These are phyloP conservation scores for Ophiosphaerella korrae DNA, from an alignment of 2,329 filamentous ascomycete genomes.

Conservation along the genomic window DNA sequence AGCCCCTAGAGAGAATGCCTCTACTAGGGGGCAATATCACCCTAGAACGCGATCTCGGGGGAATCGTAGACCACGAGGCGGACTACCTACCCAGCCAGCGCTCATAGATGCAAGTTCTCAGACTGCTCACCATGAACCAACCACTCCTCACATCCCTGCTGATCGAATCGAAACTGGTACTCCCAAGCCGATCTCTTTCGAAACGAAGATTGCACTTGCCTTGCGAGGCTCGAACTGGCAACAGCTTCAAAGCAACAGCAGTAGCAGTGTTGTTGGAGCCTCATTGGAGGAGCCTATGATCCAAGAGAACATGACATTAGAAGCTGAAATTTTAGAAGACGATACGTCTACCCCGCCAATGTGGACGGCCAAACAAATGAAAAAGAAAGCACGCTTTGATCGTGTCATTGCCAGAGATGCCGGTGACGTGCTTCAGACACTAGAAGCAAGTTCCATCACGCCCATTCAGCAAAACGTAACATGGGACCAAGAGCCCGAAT, in stretches of 20 bases:
- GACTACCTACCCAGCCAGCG: not conserved
- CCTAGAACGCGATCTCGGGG: not conserved
- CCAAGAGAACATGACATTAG: not conserved
- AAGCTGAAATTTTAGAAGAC: not conserved
- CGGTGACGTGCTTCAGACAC: slow-evolving; percentile 21
- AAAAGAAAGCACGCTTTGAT: slow-evolving; percentile 19
- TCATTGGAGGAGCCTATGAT: not conserved
- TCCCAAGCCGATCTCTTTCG: slow-evolving; percentile 14
- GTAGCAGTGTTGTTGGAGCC: not conserved
- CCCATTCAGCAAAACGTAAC: slow-evolving; percentile 16
- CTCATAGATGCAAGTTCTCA: not conserved
- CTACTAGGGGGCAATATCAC: not conserved
- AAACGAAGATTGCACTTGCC: slow-evolving; percentile 17
- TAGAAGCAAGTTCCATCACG: slow-evolving; percentile 13
- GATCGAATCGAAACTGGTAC: not conserved
- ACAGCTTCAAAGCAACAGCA: slow-evolving; percentile 8
- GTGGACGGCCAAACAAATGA: slow-evolving; percentile 17
- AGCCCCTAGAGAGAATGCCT: not conserved
- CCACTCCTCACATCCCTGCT: too few species aligned
- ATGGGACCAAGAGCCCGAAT: slow-evolving; percentile 34
- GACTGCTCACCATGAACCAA: not conserved
- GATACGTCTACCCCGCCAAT: slow-evolving; percentile 6
- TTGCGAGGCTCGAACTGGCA: slow-evolving; percentile 19
- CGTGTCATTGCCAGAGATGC: slow-evolving; percentile 17
- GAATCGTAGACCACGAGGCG: not conserved